A percentile compares a stretch with the other conserved stretches of the same genome.
These are phyloP conservation scores for Mycena belliarum DNA, from an alignment of 768 basidiomycete genomes.

Conservation along the genomic window DNA sequence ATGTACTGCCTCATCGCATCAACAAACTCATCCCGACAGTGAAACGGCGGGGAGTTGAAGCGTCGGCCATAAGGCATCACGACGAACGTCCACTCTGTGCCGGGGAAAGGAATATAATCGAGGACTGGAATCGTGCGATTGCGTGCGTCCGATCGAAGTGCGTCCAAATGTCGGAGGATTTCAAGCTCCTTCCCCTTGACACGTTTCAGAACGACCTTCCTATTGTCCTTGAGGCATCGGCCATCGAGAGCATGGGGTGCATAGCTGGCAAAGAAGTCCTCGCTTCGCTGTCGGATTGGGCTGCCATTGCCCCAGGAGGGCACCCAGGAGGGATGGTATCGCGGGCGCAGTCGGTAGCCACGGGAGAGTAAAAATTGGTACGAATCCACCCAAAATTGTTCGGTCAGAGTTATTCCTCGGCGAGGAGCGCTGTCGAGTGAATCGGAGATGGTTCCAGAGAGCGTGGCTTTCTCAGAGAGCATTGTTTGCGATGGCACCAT, in stretches of 20 bases:
- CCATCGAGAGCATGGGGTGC: constrained; percentile 17
- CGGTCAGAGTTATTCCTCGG: neutral
- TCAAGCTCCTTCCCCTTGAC: constrained; percentile 14
- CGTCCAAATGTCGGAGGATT: constrained; percentile 19
- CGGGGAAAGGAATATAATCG: constrained; percentile 23
- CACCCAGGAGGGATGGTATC: neutral
- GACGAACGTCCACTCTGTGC: constrained; percentile 24
- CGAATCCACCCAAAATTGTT: neutral
- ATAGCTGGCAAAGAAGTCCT: neutral
- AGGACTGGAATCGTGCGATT: constrained; percentile 28
- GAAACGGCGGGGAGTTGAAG: constrained; percentile 24
- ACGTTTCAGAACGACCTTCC: constrained; percentile 24
- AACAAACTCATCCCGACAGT: constrained; percentile 23
- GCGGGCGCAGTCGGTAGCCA: neutral
- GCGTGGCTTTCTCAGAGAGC: neutral
- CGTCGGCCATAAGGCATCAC: constrained; percentile 7
- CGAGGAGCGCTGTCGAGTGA: neutral
- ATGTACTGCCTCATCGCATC: constrained; percentile 25
- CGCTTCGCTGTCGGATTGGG: neutral
- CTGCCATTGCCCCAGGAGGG: neutral
- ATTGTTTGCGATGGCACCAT: neutral
- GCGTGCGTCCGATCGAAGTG: constrained; percentile 18
- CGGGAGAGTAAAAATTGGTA: neutral
- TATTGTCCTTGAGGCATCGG: constrained; percentile 13
- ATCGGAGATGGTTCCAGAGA: neutral